Evolutionary conservation across 2,329 filamentous ascomycete genomes (phyloP), one percentile per base, ranked within the genome.

Genomic region (Sclerotinia trifoliorum): DNA sequence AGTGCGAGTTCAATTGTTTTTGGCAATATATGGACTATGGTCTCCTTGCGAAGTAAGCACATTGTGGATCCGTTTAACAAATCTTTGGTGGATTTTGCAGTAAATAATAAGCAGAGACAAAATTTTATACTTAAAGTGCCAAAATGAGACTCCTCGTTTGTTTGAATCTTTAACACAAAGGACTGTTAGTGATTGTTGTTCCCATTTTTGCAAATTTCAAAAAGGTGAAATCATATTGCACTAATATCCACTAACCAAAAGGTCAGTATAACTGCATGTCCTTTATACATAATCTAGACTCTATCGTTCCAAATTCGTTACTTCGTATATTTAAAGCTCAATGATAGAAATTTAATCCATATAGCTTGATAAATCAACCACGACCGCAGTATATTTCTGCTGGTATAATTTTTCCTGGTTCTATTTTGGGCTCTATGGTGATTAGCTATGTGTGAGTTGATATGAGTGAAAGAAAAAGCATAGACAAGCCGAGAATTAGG

Each of bases 301-400:
- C 15, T 3, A 42, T 42, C 2, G 39, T 15, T 4, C 39, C 2
- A 13, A 42, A 42, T 15, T 15, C 8, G 39, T 42, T 15, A 42
- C 13, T 42, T 42, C 11, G 39, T 42, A 15, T 13, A 42, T 42
- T 15, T 42, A 13, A 11, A 39, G 39, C 39, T 13, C 39, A 5
- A 42, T 42, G 13, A 42, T 42, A 42, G 39, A 48, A 48, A 48
- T 8, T 7, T 21, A 48, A 7, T 19, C 44, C 19, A 21, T 21
- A 3, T 48, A 48, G 15, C 17, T 21, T 48, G 44, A 49, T 49
- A 49, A 49, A 49, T 57, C 42, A 70, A 17, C 49, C 64, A 49
- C 68, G 69, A 44, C 70, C 70, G 60, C 67, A 72, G 57, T 73
- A 73, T 5, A 73, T 21, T 26, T 71, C 69, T 26, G 66, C 71